Percentiles rank a stretch among this genome's conserved stretches.
Evolutionary conservation across 805 yeast genomes (phyloP).

Genomic region (Pichia pseudocactophila): DNA sequence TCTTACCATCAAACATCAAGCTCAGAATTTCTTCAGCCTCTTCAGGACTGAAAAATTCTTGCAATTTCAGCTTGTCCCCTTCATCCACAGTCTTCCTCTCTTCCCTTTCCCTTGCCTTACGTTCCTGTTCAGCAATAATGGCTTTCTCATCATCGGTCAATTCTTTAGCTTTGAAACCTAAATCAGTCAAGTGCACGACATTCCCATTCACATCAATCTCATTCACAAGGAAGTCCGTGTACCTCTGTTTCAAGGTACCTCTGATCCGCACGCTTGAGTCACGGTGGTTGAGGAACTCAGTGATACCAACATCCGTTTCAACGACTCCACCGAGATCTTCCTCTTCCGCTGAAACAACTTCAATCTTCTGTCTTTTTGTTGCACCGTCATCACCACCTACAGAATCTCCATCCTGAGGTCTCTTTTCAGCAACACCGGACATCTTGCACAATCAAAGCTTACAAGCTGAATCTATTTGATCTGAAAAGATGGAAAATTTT

Average conservation of each 20-base stretch:
- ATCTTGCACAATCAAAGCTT: neutral
- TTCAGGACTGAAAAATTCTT: constrained; percentile 47
- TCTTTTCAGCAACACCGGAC: neutral
- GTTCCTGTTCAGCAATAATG: constrained; percentile 32
- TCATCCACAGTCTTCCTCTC: constrained; percentile 31
- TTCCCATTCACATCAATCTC: constrained; percentile 65
- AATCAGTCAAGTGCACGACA: constrained; percentile 68
- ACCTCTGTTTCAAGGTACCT: constrained; percentile 80
- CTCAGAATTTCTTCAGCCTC: constrained; percentile 47
- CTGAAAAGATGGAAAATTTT: neutral
- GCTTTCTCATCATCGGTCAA: constrained; percentile 30
- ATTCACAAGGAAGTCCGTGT: constrained; percentile 89
- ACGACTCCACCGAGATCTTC: constrained; percentile 35
- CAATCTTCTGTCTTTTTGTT: constrained; percentile 5
- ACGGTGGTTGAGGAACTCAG: constrained; percentile 35
- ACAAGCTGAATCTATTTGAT: too few species aligned
- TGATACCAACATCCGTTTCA: constrained; percentile 84
- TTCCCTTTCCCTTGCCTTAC: constrained; percentile 33
- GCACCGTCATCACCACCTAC: neutral
- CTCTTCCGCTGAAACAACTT: neutral
- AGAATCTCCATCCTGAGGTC: constrained; percentile 1
- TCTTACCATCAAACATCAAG: constrained; percentile 38
- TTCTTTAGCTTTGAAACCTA: constrained; percentile 50
- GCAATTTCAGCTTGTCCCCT: constrained; percentile 39
- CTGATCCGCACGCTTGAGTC: constrained; percentile 47